These are phyloP conservation scores for Fragilariopsis cylindrus DNA, from an alignment of 108 stramenopile species.

Conservation along the genomic window DNA sequence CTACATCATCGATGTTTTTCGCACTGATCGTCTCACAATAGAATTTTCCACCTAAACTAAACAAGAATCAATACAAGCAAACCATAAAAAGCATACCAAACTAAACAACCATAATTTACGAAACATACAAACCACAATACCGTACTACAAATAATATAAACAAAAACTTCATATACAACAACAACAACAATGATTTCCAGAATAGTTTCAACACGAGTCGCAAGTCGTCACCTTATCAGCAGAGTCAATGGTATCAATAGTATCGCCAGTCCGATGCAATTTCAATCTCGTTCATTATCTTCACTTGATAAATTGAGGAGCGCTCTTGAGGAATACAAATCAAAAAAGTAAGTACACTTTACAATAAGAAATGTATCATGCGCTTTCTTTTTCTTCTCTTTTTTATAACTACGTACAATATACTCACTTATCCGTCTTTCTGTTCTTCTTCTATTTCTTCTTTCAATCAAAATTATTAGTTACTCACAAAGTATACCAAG, in stretches of 20 bases:
- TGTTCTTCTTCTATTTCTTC: neutral
- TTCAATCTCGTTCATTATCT: constrained; percentile 4
- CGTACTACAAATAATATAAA: neutral
- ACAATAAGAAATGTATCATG: neutral
- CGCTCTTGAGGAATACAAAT: constrained; percentile 54
- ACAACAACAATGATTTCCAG: constrained; percentile 6
- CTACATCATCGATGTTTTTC: too few species aligned
- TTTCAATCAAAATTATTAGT: neutral
- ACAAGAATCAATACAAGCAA: too few species aligned
- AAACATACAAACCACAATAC: neutral
- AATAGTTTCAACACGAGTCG: constrained; percentile 21
- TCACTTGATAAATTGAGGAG: constrained; percentile 38
- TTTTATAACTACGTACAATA: too few species aligned
- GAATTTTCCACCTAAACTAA: too few species aligned
- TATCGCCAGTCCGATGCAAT: neutral
- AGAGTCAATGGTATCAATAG: neutral
- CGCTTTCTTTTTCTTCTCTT: neutral
- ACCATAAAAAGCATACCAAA: too few species aligned
- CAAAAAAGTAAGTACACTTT: constrained; percentile 42
- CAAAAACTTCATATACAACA: too few species aligned
- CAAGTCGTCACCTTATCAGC: neutral
- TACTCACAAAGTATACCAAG: constrained; percentile 52
- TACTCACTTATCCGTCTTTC: too few species aligned
- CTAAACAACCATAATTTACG: neutral
- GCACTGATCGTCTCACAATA: too few species aligned